Conservation (phyloP, 2,329 filamentous ascomycete genomes). For the Cylindrodendrum hubeiense region DNA sequence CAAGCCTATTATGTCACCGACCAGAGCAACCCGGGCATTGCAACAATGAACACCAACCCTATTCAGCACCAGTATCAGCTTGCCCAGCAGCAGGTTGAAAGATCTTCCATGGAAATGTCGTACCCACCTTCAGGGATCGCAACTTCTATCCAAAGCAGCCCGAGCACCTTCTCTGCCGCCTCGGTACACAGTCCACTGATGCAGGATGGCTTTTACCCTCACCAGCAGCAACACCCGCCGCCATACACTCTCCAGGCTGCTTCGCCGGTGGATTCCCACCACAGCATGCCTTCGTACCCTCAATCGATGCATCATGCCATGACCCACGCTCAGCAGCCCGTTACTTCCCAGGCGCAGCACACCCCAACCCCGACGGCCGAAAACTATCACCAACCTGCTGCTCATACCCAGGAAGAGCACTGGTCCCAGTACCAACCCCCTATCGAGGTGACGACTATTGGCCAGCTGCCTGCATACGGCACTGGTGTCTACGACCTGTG, state of each 20-base stretch:
- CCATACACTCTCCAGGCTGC: conserved; percentile 62
- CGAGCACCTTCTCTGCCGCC: conserved; percentile 68
- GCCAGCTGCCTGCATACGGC: conserved; percentile 63
- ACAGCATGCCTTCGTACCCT: conserved; percentile 57
- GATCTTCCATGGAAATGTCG: conserved; percentile 62
- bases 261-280: conserved; percentile 60
- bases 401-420: conserved; percentile 59
- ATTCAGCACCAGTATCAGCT: conserved; percentile 66
- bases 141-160: conserved; percentile 69
- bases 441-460: conserved; percentile 68
- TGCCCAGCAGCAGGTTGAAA: conserved; percentile 61
- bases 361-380: conserved; percentile 41
- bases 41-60: conserved; percentile 68
- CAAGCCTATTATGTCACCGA: conserved; percentile 70
- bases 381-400: conserved; percentile 52
- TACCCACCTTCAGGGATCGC: conserved; percentile 62
- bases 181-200: conserved; percentile 66
- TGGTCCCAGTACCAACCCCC: conserved; percentile 72
- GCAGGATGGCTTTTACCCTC: conserved; percentile 69
- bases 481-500: conserved; percentile 66
- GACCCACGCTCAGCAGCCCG: conserved; percentile 48
- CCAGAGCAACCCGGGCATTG: conserved; percentile 71
- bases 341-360: conserved; percentile 51
- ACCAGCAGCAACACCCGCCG: conserved; percentile 62
- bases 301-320: conserved; percentile 56